Conservation (phyloP, 192 early-diverging fungal species). For the Coemansia sp. region DNA sequence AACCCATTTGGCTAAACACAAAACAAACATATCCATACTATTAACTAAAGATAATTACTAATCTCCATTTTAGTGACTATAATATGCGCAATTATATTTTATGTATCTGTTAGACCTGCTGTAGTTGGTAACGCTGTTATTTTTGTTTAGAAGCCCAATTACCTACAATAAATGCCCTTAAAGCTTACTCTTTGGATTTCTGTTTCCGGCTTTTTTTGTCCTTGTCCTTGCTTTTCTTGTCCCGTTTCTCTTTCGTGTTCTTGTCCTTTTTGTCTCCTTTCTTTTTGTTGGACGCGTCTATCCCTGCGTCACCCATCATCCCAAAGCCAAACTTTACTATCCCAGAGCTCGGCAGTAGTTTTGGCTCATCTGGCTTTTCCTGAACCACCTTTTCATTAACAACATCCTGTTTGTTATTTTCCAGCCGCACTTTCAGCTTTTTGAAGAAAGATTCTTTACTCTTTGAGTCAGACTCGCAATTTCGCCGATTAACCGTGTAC, state of each 20-base stretch:
- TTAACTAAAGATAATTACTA: too few species aligned
- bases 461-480: constrained; percentile 21
- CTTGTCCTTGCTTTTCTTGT: not conserved
- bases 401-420: not conserved
- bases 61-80: too few species aligned
- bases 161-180: too few species aligned
- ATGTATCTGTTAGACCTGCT: too few species aligned
- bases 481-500: constrained; percentile 42
- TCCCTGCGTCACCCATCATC: not conserved
- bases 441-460: constrained; percentile 43
- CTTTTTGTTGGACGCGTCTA: not conserved
- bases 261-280: not conserved
- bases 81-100: too few species aligned
- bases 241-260: not conserved
- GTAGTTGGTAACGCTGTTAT: too few species aligned
- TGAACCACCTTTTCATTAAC: not conserved
- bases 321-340: not conserved
- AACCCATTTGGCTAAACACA: too few species aligned
- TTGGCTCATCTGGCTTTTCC: not conserved
- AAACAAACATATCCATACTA: too few species aligned
- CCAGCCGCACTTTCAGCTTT: constrained; percentile 22
- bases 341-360: not conserved
- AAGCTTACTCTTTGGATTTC: not conserved
- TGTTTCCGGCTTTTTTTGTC: not conserved
- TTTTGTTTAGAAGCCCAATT: too few species aligned